Evolutionary conservation across 192 early-diverging fungal genomes (phyloP).

Genomic region (Podila horticola): DNA sequence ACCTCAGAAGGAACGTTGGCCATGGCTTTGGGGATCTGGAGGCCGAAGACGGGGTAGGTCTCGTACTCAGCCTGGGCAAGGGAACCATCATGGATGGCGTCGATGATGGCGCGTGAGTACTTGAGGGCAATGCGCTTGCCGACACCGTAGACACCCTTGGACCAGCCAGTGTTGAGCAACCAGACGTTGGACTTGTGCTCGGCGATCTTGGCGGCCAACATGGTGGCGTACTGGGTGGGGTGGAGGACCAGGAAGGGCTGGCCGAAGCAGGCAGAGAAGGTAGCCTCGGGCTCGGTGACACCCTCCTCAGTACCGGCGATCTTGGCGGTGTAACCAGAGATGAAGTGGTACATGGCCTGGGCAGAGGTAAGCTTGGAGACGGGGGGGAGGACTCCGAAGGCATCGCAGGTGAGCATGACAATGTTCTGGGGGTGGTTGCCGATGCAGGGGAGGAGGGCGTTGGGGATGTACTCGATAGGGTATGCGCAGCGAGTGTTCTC

Average conservation of each 20-base stretch:
- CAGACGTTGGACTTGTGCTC: conserved; percentile 89
- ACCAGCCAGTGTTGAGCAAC: conserved; percentile 99
- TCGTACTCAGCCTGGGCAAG: conserved; percentile 86
- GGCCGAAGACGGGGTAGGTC: conserved; percentile 90
- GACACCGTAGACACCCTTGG: conserved; percentile 90
- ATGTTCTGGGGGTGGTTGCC: conserved; percentile 95
- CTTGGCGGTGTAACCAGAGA: conserved; percentile 98
- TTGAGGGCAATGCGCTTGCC: conserved; percentile 96
- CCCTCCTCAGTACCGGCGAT: conserved; percentile 97
- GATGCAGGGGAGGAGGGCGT: conserved; percentile 92
- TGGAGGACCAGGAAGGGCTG: conserved; percentile 97
- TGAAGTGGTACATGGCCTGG: conserved; percentile 98
- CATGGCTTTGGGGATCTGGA: conserved; percentile 87
- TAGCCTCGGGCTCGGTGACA: conserved; percentile 89
- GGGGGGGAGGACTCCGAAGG: conserved; percentile 95
- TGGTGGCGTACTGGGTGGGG: conserved; percentile 94
- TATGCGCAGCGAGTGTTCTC: conserved; percentile 98
- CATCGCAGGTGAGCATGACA: conserved; percentile 95
- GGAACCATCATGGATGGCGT: conserved; percentile 96
- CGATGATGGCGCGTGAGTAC: conserved; percentile 98
- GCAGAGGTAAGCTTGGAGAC: conserved; percentile 88
- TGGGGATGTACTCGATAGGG: conserved; percentile 95
- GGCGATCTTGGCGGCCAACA: conserved; percentile 96
- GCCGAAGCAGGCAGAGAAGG: conserved; percentile 94
- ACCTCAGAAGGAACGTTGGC: conserved; percentile 88